Base-by-base conservation (phyloP, 2,329 filamentous ascomycete species). In the Phaeophleospora eucalypticola region DNA sequence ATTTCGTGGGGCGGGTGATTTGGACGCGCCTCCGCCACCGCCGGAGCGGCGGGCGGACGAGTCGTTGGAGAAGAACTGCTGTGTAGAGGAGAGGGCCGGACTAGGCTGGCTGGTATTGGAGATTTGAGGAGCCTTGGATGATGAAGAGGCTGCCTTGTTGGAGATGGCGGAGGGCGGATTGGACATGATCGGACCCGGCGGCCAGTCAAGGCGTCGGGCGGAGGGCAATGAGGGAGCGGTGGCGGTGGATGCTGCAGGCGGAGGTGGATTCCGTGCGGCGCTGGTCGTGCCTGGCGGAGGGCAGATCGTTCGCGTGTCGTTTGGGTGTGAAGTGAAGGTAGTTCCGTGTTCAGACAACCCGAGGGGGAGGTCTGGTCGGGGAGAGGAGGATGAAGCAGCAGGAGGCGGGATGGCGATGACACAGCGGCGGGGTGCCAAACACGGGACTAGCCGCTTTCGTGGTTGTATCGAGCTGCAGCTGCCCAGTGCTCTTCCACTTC, bases 1-100 rank as follows among this genome's bases (percentile, higher is more conserved):
- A 68, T 87, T 95, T 59, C 90, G 80, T 42, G 87, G 81, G 39
- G 79, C 67, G 12, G 53, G 51, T 15, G 49, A 46, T 37, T 43
- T 43, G 16, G 45, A 56, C 18, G 70, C 63, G 40, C 50, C 53
- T 20, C 54, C 42, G 41, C 48, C 49, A 41, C 50, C 53, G 49
- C 56, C 53, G 58, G 65, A 63, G 57, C 71, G 68, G 51, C 68
- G 68, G 56, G 73, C 69, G 44, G 68, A 67, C 57, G 65, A 68
- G 60, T 71, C 68, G 55, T 66, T 65, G 46, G 67, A 64, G 52
- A 72, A 68, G 57, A 68, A 65, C 36, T 70, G 68, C 53, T 63
- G 60, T 1, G 70, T 64, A 51, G 71, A 71, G n/a, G 65, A 68
- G 51, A 70, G 67, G 4, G 70, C 67, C 4, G 72, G 71, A 36